Conservation (phyloP, 2,329 filamentous ascomycete genomes). For the Hirsutella rhossiliensis region DNA sequence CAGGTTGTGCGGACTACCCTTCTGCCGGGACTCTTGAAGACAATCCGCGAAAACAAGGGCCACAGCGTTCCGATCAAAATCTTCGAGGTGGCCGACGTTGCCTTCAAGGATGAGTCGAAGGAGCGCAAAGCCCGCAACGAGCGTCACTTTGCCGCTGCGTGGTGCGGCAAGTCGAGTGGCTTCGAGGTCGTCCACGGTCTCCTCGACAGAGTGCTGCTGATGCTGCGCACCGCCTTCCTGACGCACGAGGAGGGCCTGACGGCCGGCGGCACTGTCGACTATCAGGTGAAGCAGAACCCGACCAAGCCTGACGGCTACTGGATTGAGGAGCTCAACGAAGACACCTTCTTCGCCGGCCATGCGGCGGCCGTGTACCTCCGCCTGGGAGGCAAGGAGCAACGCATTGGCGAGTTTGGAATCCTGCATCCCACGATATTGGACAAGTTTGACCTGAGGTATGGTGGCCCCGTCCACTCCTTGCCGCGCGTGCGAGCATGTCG, state of each 20-base stretch:
- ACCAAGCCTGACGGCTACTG: conserved; percentile 67
- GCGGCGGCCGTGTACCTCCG: conserved; percentile 75
- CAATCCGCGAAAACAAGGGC: conserved; percentile 83
- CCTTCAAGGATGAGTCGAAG: conserved; percentile 69
- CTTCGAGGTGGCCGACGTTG: conserved; percentile 84
- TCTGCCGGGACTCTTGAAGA: conserved; percentile 82
- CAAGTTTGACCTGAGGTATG: conserved; percentile 78
- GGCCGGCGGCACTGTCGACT: conserved; percentile 34
- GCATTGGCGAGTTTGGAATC: conserved; percentile 86
- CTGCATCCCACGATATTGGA: conserved; percentile 87
- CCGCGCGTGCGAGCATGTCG: background rate
- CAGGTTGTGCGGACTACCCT: conserved; percentile 84
- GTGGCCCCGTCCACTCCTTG: conserved; percentile 2
- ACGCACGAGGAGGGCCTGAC: conserved; percentile 57
- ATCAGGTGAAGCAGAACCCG: conserved; percentile 39
- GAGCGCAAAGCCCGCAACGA: conserved; percentile 89
- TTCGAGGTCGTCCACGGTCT: conserved; percentile 95
- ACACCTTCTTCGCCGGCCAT: conserved; percentile 86
- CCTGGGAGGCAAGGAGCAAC: conserved; percentile 57
- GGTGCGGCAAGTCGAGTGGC: conserved; percentile 86
- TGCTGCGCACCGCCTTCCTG: conserved; percentile 77
- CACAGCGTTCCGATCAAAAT: conserved; percentile 83
- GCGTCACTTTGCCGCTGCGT: conserved; percentile 89
- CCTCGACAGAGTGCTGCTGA: conserved; percentile 80
- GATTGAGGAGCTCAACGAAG: conserved; percentile 85